Percentiles rank a stretch among this genome's conserved stretches.
Conservation (phyloP, 73 alveolate species). For the Uronychia setigera region DNA sequence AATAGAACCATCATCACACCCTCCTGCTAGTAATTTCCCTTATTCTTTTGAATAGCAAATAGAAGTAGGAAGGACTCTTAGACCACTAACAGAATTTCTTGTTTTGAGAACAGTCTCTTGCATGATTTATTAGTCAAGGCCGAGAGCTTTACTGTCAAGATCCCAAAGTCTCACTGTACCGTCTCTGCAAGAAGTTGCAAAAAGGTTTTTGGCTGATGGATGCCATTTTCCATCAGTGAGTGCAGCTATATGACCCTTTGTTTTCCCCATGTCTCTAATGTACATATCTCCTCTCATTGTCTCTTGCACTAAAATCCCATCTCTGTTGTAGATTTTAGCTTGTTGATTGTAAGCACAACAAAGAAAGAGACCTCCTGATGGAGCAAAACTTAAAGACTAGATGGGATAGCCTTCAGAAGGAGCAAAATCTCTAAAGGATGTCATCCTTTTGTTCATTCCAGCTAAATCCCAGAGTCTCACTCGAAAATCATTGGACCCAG, state of each 20-base stretch:
- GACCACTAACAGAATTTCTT: conserved; percentile 53
- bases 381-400: conserved; percentile 78
- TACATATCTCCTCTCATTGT: conserved; percentile 96
- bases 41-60: conserved; percentile 34
- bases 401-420: conserved; percentile 89
- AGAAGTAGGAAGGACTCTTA: conserved; percentile 64
- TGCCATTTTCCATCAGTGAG: conserved; percentile 92
- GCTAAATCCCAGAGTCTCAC: conserved; percentile 78
- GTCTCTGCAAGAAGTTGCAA: conserved; percentile 88
- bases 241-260: conserved; percentile 95
- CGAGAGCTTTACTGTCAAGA: conserved; percentile 79
- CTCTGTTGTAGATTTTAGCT: conserved; percentile 88
- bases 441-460: conserved; percentile 64
- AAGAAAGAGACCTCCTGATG: conserved; percentile 84
- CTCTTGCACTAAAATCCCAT: conserved; percentile 84
- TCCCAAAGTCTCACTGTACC: conserved; percentile 94
- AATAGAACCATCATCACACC: conserved; percentile 68
- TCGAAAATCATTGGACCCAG: conserved; percentile 66
- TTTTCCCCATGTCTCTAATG: conserved; percentile 86
- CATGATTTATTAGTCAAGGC: conserved; percentile 88
- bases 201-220: conserved; percentile 79
- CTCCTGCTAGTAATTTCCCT: conserved; percentile 49
- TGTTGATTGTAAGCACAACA: conserved; percentile 80
- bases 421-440: conserved; percentile 52
- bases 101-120: conserved; percentile 84